Evolutionary conservation across 2,329 filamentous ascomycete genomes (phyloP).

Genomic region (Penicillium rolfsii): DNA sequence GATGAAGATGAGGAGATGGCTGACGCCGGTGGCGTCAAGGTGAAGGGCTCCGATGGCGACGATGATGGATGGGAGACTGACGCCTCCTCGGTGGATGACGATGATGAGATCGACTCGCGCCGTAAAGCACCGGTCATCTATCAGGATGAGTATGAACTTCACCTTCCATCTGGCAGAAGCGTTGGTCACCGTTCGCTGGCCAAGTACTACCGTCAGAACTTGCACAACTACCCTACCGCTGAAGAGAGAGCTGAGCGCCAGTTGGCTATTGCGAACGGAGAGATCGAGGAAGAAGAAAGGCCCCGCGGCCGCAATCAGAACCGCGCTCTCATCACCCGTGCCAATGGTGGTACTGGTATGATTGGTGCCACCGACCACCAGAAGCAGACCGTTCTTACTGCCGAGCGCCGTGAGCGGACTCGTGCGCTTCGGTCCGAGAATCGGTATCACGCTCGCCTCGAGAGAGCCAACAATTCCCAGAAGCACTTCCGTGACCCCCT

Average conservation of each 20-base stretch:
- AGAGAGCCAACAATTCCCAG: conserved; percentile 76
- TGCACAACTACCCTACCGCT: conserved; percentile 77
- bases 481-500: conserved; percentile 69
- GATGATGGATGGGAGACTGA: conserved; percentile 95
- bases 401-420: conserved; percentile 71
- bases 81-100: conserved; percentile 77
- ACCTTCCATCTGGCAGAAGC: conserved; percentile 84
- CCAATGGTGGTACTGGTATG: conserved; percentile 76
- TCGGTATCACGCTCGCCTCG: conserved; percentile 69
- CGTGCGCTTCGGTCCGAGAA: conserved; percentile 64
- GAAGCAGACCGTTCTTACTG: conserved; percentile 67
- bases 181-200: conserved; percentile 88
- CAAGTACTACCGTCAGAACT: conserved; percentile 89
- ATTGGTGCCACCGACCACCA: conserved; percentile 74
- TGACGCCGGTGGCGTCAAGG: conserved; percentile 66
- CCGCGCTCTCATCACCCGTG: conserved; percentile 65
- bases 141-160: conserved; percentile 89
- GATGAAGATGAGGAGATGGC: conserved; percentile 63
- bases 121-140: conserved; percentile 77
- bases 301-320: conserved; percentile 45
- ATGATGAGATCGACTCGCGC: conserved; percentile 81
- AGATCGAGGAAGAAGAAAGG: conserved; percentile 53
- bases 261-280: conserved; percentile 59
- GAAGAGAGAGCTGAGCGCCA: conserved; percentile 72
- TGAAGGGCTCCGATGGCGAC: conserved; percentile 58